A percentile compares a stretch with the other conserved stretches of the same genome.
Evolutionary conservation across 75 land plant genomes (phyloP).

Genomic region (Cunninghamia lanceolata): DNA sequence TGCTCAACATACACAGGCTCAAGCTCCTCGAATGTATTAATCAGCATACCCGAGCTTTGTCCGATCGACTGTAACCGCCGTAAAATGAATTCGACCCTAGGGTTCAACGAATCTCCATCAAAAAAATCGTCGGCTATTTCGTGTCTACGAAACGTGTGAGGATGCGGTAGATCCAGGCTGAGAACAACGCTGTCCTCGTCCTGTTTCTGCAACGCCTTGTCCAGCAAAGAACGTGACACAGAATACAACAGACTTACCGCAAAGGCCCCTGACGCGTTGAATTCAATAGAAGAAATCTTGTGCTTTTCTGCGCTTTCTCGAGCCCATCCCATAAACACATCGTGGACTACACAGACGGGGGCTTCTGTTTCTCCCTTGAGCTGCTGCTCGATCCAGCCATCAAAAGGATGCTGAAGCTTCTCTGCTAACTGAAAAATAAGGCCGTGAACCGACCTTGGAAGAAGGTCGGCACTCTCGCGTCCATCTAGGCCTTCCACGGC

Average conservation of each 20-base stretch:
- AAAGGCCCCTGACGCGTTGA: neutral
- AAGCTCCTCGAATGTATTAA: neutral
- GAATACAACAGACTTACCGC: neutral
- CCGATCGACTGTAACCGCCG: neutral
- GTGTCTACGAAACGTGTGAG: neutral
- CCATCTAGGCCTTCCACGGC: conserved; percentile 13
- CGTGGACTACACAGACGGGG: neutral
- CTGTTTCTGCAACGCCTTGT: neutral
- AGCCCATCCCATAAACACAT: neutral
- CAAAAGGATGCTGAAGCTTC: conserved; percentile 19
- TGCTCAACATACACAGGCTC: neutral
- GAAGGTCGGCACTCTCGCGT: conserved; percentile 31
- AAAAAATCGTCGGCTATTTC: neutral
- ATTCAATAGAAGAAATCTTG: neutral
- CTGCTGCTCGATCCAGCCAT: neutral
- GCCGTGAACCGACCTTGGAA: conserved; percentile 17
- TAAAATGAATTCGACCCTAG: neutral
- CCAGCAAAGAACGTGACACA: neutral
- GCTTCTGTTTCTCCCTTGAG: neutral
- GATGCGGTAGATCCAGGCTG: neutral
- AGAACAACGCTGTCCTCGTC: neutral
- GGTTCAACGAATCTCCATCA: neutral
- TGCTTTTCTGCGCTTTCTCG: neutral
- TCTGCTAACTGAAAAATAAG: conserved; percentile 6
- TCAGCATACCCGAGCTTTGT: neutral